Conservation (phyloP, 176 grass and related monocot genomes). For the Avena atlantica region DNA sequence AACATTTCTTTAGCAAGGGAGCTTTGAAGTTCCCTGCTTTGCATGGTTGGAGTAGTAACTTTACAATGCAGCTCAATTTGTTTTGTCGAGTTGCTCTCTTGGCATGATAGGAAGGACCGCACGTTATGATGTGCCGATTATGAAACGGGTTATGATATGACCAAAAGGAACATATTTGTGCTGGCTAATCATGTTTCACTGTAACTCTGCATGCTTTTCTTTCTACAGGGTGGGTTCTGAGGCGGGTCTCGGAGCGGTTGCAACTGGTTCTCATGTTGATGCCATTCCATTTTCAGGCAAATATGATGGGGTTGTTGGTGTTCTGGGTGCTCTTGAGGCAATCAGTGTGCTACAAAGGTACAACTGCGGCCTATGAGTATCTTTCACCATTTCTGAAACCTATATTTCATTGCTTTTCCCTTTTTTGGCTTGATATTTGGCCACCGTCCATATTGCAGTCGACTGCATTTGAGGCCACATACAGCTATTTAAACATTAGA, state of each 20-base stretch:
- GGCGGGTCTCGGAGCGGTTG: slow-evolving; percentile 65
- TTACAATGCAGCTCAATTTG: background rate
- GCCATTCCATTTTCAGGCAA: slow-evolving; percentile 99
- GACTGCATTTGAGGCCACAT: slow-evolving; percentile 10
- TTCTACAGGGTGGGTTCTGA: slow-evolving; percentile 80
- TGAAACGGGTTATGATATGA: slow-evolving; percentile 2
- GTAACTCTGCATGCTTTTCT: slow-evolving; percentile 1
- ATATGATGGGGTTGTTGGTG: slow-evolving; percentile 95
- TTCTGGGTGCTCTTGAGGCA: slow-evolving; percentile 91
- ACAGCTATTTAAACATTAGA: slow-evolving; percentile 4
- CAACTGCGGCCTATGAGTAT: background rate
- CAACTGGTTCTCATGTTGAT: slow-evolving; percentile 95
- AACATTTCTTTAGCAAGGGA: background rate
- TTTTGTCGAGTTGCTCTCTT: background rate
- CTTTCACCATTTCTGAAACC: slow-evolving; percentile 19
- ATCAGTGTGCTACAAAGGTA: slow-evolving; percentile 78
- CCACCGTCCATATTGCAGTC: background rate
- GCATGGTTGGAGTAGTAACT: background rate
- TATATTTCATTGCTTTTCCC: background rate
- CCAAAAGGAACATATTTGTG: background rate
- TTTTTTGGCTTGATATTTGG: background rate
- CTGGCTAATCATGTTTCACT: background rate
- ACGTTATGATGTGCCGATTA: background rate
- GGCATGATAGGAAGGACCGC: background rate
- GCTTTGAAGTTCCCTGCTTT: background rate